These are phyloP conservation scores for Stachybotrys chlorohalonatus DNA, from an alignment of 2,329 filamentous ascomycete genomes.

Conservation along the genomic window DNA sequence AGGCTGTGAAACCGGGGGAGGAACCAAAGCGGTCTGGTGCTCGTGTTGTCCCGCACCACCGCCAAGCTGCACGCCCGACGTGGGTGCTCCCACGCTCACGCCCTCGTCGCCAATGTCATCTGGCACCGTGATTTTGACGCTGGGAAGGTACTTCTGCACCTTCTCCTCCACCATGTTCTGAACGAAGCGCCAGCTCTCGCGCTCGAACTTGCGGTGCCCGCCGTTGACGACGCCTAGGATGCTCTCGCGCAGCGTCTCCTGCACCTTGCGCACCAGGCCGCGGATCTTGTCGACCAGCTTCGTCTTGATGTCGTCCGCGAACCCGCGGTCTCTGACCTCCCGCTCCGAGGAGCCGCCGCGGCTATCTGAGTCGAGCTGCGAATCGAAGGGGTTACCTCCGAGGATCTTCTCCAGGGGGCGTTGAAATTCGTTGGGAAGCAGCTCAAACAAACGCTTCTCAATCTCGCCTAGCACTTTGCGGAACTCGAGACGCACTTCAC, in stretches of 20 bases:
- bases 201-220: conserved; percentile 37
- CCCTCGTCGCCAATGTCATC: conserved; percentile 38
- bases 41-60: conserved; percentile 15
- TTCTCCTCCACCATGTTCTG: conserved; percentile 35
- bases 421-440: conserved; percentile 33
- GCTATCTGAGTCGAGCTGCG: conserved; percentile 28
- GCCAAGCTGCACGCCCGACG: conserved; percentile 18
- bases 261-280: conserved; percentile 32
- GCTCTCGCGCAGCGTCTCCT: conserved; percentile 33
- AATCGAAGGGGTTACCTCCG: conserved; percentile 36
- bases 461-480: conserved; percentile 32
- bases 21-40: not conserved
- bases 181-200: conserved; percentile 35
- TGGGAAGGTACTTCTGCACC: conserved; percentile 35
- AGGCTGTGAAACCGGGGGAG: not conserved
- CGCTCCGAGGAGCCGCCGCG: conserved; percentile 6
- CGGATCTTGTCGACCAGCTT: conserved; percentile 36
- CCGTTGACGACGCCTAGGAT: conserved; percentile 35
- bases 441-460: conserved; percentile 35
- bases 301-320: conserved; percentile 32
- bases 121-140: conserved; percentile 34
- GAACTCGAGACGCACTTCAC: conserved; percentile 36
- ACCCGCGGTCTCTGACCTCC: conserved; percentile 21
- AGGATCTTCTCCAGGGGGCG: conserved; percentile 35
- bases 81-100: conserved; percentile 31